These are phyloP conservation scores for Erigeron canadensis DNA, from an alignment of 129 eudicot genomes.

Conservation along the genomic window DNA sequence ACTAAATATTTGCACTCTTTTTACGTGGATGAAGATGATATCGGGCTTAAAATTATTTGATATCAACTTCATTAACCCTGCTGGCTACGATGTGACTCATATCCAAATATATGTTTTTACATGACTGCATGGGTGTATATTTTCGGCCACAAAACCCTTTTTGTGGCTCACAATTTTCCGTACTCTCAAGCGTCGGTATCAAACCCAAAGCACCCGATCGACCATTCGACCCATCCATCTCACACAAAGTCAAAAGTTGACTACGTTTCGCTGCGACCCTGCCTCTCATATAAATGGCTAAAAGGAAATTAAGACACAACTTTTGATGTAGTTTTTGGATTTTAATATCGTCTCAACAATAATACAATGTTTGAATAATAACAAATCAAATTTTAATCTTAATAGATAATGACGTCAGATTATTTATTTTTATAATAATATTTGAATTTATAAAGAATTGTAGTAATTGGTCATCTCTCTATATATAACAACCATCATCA, in stretches of 20 bases:
- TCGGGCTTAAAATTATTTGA: neutral
- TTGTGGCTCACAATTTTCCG: conserved; percentile 27
- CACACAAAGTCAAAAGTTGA: conserved; percentile 1
- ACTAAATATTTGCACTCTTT: too few relatives aligned
- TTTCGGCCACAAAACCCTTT: conserved; percentile 33
- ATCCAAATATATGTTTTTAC: neutral
- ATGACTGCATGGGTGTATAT: conserved; percentile 12
- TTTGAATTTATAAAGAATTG: too few relatives aligned
- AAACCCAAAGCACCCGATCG: conserved; percentile 10
- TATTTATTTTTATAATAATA: too few relatives aligned
- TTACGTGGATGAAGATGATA: neutral
- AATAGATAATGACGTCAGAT: too few relatives aligned
- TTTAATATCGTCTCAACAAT: too few relatives aligned
- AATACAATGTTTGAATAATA: too few relatives aligned
- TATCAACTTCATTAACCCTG: conserved; percentile 4
- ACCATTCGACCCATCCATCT: neutral
- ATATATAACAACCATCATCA: too few relatives aligned
- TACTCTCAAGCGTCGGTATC: conserved; percentile 24
- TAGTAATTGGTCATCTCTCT: too few relatives aligned
- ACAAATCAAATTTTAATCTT: too few relatives aligned
- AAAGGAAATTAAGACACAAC: neutral
- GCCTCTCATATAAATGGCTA: neutral
- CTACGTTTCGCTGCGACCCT: neutral
- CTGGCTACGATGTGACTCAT: conserved; percentile 21
- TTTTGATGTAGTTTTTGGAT: neutral